Evolutionary conservation across 139 green algal species (phyloP), one percentile per base, ranked within the genome.

Genomic region (Eudorina sp.): DNA sequence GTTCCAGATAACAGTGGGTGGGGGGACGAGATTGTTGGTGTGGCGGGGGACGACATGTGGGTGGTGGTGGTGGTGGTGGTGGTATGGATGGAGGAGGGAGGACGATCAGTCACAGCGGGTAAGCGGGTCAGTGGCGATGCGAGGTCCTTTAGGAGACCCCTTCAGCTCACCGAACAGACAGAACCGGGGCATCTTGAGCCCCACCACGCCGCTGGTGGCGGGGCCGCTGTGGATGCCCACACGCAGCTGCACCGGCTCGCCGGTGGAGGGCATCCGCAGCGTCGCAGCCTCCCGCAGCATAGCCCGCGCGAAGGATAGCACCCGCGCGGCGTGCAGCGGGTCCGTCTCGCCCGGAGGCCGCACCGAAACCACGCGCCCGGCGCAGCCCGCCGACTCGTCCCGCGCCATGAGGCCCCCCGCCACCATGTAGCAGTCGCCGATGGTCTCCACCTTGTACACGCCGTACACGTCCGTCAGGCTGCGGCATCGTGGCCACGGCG

Each of bases 161-260:
- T 13, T 31, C 62, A 31, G 48, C 68, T 89, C 89, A 38, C 92
- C 92, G 83, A 94, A 93, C 3, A 93, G 79, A 53, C 90, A 92
- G 77, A 89, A 93, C 21, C 85, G 55, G 9, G 88, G 92, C 78
- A 89, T 87, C 62, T 90, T 88, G 18, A 85, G 64, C 8, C 92
- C 92, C 0, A 94, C 88, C 40, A 94, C 85, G 6, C 90, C 90
- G 29, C 46, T 81, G 34, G 60, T 85, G 60, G 85, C 90, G 27
- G 88, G 68, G 18, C 92, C 92, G 8, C 79, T 89, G 84, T 95
- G 89, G n/a, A 95, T 88, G 73, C 92, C 92, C 0, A 95, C 55
- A 18, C 92, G 82, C n/a, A 95, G 14, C 85, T 92, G 53, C 62
- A 86, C 79, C 27, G 79, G 79, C 25, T 62, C 25, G 4, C 79